Percentiles rank a stretch among this genome's conserved stretches.
Evolutionary conservation across 495 filamentous ascomycete genomes (phyloP).

Genomic region (Saxophila tyrrhenica): DNA sequence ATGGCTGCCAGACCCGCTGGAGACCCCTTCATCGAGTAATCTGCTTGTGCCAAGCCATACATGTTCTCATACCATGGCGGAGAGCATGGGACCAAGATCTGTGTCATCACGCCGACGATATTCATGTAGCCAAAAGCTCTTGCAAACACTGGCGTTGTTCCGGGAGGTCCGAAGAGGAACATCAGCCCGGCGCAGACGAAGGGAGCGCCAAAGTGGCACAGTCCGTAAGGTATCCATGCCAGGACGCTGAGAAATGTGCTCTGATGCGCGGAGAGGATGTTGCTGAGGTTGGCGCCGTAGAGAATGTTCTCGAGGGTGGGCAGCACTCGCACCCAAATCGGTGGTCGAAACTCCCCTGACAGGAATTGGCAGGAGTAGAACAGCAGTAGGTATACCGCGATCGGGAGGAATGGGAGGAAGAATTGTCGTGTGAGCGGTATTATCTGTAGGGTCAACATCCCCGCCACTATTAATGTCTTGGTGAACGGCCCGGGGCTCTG

Average conservation of each 20-base stretch:
- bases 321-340: slow-evolving; percentile 88
- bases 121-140: slow-evolving; percentile 86
- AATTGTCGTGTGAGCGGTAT: slow-evolving; percentile 86
- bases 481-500: slow-evolving; percentile 58
- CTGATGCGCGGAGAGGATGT: slow-evolving; percentile 82
- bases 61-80: slow-evolving; percentile 90
- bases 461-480: slow-evolving; percentile 56
- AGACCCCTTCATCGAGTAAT: slow-evolving; percentile 79
- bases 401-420: slow-evolving; percentile 74
- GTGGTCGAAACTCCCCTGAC: slow-evolving; percentile 69
- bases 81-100: slow-evolving; percentile 83
- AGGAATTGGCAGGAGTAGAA: slow-evolving; percentile 92
- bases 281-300: slow-evolving; percentile 91
- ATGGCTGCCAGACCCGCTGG: slow-evolving; percentile 82
- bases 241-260: slow-evolving; percentile 69
- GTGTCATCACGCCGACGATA: slow-evolving; percentile 70
- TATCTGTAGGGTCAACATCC: slow-evolving; percentile 58
- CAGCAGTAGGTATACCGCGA: slow-evolving; percentile 72
- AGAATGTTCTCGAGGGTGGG: slow-evolving; percentile 95
- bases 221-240: slow-evolving; percentile 87
- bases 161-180: slow-evolving; percentile 80
- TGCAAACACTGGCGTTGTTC: slow-evolving; percentile 73
- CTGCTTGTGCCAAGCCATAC: slow-evolving; percentile 77
- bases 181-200: slow-evolving; percentile 61
- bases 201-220: slow-evolving; percentile 77